These are phyloP conservation scores for Theileria equi DNA, from an alignment of 169 alveolate species.

Conservation along the genomic window DNA sequence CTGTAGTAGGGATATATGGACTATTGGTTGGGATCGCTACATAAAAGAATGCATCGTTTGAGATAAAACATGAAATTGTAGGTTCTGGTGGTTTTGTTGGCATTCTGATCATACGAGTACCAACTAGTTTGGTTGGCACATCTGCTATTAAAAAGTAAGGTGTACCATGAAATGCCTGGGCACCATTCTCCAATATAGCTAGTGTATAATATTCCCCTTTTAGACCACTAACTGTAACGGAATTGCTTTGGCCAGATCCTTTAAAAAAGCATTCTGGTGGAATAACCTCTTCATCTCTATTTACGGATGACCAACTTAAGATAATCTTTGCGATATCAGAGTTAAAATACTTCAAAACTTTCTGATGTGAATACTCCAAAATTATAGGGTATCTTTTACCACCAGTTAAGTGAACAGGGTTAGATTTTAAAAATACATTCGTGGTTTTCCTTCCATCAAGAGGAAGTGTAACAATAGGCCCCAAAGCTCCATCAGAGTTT, in stretches of 20 bases:
- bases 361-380: conserved; percentile 78
- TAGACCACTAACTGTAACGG: conserved; percentile 79
- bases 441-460: conserved; percentile 71
- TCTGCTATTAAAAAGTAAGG: conserved; percentile 75
- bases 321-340: conserved; percentile 60
- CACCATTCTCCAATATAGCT: conserved; percentile 81
- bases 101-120: conserved; percentile 48
- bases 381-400: conserved; percentile 79
- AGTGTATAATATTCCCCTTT: conserved; percentile 78
- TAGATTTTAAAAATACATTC: conserved; percentile 68
- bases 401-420: conserved; percentile 68
- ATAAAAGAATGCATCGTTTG: conserved; percentile 46
- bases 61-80: conserved; percentile 16
- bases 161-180: conserved; percentile 77
- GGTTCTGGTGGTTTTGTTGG: conserved; percentile 27
- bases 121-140: conserved; percentile 70
- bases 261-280: conserved; percentile 76
- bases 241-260: conserved; percentile 70
- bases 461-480: conserved; percentile 65
- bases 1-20: conserved; percentile 34
- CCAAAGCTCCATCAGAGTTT: conserved; percentile 42
- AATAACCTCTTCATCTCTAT: conserved; percentile 73
- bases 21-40: conserved; percentile 36
- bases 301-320: conserved; percentile 79
- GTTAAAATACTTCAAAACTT: conserved; percentile 71